Evolutionary conservation across 225 moss, liverwort and hornwort genomes (phyloP), one percentile per base, ranked within the genome.

Genomic region (Takakia lepidozioides): DNA sequence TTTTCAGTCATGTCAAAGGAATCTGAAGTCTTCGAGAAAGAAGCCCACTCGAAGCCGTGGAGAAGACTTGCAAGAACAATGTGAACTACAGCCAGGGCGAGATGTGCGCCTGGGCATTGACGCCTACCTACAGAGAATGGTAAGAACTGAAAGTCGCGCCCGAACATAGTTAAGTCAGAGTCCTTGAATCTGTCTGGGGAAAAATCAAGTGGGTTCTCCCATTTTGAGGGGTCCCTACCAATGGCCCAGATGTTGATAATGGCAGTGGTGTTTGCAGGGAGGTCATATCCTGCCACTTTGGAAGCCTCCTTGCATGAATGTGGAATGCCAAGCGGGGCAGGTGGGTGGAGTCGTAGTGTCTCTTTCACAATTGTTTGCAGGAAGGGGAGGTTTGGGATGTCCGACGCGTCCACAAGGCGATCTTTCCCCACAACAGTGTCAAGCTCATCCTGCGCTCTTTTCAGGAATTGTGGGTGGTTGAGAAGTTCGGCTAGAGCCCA

Each of bases 401-500:
- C 82, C 3, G 19, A 22, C 24, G 77, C 82, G 13, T 65, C 64
- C 7, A 82, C 73, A 0, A 73, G 20, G 2, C 77, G 52, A 41
- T 64, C 64, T 4, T 28, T 77, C 2, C 82, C 82, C 3, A 82
- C 77, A 14, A 77, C 77, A 0, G 54, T 0, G 25, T 77, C 82
- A 1, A 82, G 53, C 57, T 82, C 82, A 8, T 58, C 73, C 29
- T 77, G 82, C 0, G 67, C 63, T 27, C 70, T 69, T 21, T 3
- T 63, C 52, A 77, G 17, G 63, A 41, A 55, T n/a, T 73, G 5
- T 0, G 82, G 77, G 52, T 76, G 59, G 23, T 66, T 72, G 0
- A 82, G 73, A 1, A 82, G 76, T 63, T 82, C 82, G 0, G 73
- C 77, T 0, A 82, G 25, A 0, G 82, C 82, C 82, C 82, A 82